These are phyloP conservation scores for Gelatoporia subvermispora DNA, from an alignment of 768 basidiomycete genomes.

Conservation along the genomic window DNA sequence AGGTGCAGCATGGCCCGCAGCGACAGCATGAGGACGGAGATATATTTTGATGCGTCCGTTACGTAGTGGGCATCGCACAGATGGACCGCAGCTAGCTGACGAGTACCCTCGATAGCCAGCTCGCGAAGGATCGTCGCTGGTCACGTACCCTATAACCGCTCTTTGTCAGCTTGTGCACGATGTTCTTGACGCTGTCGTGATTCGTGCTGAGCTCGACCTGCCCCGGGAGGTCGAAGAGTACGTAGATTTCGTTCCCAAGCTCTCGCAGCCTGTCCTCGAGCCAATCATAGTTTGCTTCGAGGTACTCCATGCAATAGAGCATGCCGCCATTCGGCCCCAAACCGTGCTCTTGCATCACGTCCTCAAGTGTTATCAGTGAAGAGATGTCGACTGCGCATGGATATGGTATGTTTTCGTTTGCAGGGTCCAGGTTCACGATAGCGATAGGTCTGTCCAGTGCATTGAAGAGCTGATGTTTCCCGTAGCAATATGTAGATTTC, in stretches of 20 bases:
- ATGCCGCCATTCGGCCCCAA: slow-evolving; percentile 96
- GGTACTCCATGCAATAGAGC: slow-evolving; percentile 95
- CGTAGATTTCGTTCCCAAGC: slow-evolving; percentile 71
- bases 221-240: slow-evolving; percentile 93
- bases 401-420: slow-evolving; percentile 86
- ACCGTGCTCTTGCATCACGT: slow-evolving; percentile 78
- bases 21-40: slow-evolving; percentile 87
- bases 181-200: slow-evolving; percentile 81
- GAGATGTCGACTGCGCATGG: slow-evolving; percentile 86
- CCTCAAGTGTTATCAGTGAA: slow-evolving; percentile 78
- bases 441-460: slow-evolving; percentile 84
- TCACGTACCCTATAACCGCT: slow-evolving; percentile 76
- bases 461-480: slow-evolving; percentile 84
- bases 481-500: slow-evolving; percentile 85
- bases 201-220: slow-evolving; percentile 98
- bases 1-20: slow-evolving; percentile 97
- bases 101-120: slow-evolving; percentile 6
- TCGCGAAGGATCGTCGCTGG: not conserved
- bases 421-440: slow-evolving; percentile 94
- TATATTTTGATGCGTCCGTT: slow-evolving; percentile 92
- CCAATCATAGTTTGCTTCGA: slow-evolving; percentile 94
- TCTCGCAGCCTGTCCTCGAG: slow-evolving; percentile 63
- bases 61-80: slow-evolving; percentile 97
- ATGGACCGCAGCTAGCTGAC: slow-evolving; percentile 87
- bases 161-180: slow-evolving; percentile 69